Evolutionary conservation across 108 stramenopile genomes (phyloP), one percentile per base, ranked within the genome.

Genomic region (Stephanodiscus triporus): DNA sequence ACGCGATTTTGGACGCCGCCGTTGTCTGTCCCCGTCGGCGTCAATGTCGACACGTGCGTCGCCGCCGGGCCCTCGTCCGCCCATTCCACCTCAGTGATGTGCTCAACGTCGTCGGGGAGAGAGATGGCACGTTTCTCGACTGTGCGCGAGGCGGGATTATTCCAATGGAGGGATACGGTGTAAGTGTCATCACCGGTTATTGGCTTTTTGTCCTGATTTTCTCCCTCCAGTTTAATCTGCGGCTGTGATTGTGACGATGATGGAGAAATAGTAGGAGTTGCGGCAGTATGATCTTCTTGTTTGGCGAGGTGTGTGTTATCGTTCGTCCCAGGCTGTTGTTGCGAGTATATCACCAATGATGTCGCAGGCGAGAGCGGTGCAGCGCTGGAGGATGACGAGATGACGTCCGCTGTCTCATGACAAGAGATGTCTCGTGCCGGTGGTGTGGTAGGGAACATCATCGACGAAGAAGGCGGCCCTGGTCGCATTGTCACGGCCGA

Each of bases 41-140:
- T 29, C 23, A 22, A 6, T 0, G 36, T 61, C 13, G 48, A 27
- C 16, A 10, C 38, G 19, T 61, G 60, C 60, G 20, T 38, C 6
- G 60, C 36, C 6, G 37, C 19, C 8, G 60, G 60, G 9, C 36
- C 60, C 30, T 76, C 75, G 2, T 49, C 60, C 47, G 77, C 86
- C 86, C 84, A 87, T 77, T 85, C 87, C 27, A 85, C 78, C 20
- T 80, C 80, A n/a, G 70, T 65, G 26, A 87, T 80, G 58, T 72
- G 70, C 13, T 69, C 64, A 20, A 87, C 84, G 56, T 87, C 86
- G 19, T 38, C 30, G 38, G 77, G 82, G 16, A 79, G 68, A 19
- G 27, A 19, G 20, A 72, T 72, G 57, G 58, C 59, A 61, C 68
- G 76, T 77, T 77, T 77, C 10, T 32, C 24, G 2, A 70, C 48